Conservation (phyloP, 1,139 yeast species). For the Debaryomyces fabryi region DNA sequence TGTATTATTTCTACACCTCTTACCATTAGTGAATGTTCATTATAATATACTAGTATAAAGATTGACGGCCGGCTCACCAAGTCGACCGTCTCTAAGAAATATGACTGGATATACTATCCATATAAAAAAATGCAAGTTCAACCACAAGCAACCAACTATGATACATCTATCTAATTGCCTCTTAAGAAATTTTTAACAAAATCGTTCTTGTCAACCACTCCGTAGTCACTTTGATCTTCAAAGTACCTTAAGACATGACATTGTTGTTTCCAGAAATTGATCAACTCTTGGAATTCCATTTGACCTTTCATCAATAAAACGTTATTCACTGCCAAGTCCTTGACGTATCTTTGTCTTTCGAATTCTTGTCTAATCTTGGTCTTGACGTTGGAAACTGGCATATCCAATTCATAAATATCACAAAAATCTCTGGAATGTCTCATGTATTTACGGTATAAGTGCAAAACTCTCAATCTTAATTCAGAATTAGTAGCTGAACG, state of each 20-base stretch:
- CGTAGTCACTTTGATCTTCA: constrained; percentile 62
- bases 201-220: constrained; percentile 49
- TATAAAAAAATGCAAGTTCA: constrained; percentile 6
- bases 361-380: constrained; percentile 89
- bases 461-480: constrained; percentile 64
- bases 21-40: constrained; percentile 7
- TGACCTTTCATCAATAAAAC: constrained; percentile 79
- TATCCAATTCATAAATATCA: constrained; percentile 75
- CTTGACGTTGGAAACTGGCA: constrained; percentile 80
- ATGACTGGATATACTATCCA: constrained; percentile 3
- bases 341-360: constrained; percentile 77
- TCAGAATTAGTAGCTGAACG: constrained; percentile 65
- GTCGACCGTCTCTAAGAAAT: not conserved
- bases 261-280: constrained; percentile 90
- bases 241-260: constrained; percentile 85
- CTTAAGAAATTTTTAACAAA: constrained; percentile 76
- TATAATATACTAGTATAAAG: constrained; percentile 3
- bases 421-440: constrained; percentile 66
- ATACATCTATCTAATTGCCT: constrained; percentile 37
- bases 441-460: constrained; percentile 72
- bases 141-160: constrained; percentile 3
- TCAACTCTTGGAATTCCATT: constrained; percentile 87
- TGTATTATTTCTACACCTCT: constrained; percentile 4
- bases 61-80: not conserved
- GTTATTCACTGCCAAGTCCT: constrained; percentile 66